Evolutionary conservation across 352 stramenopile species (phyloP).

Genomic region (Globisporangium abappressorium): DNA sequence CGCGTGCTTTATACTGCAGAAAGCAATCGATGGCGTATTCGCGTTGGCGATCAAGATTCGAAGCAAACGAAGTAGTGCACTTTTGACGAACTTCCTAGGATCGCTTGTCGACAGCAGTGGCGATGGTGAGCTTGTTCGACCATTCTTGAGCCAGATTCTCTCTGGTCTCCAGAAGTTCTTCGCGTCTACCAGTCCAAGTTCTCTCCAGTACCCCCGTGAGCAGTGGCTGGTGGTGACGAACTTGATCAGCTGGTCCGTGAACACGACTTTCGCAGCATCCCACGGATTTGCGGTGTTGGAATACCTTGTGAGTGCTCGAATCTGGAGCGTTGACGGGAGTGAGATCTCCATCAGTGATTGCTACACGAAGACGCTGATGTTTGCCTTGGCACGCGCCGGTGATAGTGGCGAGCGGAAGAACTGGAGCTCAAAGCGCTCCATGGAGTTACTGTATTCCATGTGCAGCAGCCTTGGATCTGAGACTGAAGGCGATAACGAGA

Average conservation of each 20-base stretch:
- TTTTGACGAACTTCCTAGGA: slow-evolving; percentile 44
- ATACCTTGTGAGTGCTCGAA: slow-evolving; percentile 45
- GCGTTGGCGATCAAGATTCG: slow-evolving; percentile 39
- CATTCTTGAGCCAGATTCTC: slow-evolving; percentile 64
- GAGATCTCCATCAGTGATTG: slow-evolving; percentile 57
- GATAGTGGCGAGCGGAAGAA: slow-evolving; percentile 21
- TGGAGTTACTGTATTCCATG: slow-evolving; percentile 57
- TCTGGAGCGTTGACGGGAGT: slow-evolving; percentile 52
- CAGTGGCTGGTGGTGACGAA: slow-evolving; percentile 65
- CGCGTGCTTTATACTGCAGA: slow-evolving; percentile 55
- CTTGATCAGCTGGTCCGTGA: slow-evolving; percentile 58
- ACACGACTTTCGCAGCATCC: slow-evolving; percentile 35
- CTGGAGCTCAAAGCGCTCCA: slow-evolving; percentile 32
- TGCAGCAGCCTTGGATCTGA: slow-evolving; percentile 39
- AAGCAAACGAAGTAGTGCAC: slow-evolving; percentile 27
- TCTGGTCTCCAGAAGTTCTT: slow-evolving; percentile 45
- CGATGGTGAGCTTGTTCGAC: slow-evolving; percentile 55
- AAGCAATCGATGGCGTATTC: slow-evolving; percentile 59
- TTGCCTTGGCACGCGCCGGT: slow-evolving; percentile 32
- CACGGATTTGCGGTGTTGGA: slow-evolving; percentile 67
- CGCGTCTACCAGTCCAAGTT: slow-evolving; percentile 24
- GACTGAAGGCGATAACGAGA: slow-evolving; percentile 27
- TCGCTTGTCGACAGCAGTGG: slow-evolving; percentile 57
- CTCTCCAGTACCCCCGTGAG: slow-evolving; percentile 35
- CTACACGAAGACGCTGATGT: slow-evolving; percentile 65